Base-by-base conservation (phyloP, 495 filamentous ascomycete genomes). In the Pyrenopolyporus hunteri region DNA sequence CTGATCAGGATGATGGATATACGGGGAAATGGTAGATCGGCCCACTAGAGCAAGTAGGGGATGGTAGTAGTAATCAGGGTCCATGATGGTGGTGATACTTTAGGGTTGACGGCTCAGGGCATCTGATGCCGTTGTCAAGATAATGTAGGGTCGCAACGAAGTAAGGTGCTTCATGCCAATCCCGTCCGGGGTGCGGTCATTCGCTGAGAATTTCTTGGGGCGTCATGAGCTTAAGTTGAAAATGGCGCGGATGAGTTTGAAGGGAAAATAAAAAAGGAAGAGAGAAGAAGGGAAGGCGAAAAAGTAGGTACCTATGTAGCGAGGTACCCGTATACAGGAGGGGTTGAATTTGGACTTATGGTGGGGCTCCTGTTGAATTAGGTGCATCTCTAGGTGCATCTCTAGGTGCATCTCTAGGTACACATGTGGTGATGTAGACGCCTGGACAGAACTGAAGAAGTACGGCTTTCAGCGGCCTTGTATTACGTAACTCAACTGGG, bases 81-180 rank as follows among this genome's bases (percentile, higher is more conserved):
- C 62, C 29, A 19, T 55, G 31, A 29, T 54, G 31, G 36, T 54
- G 44, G 37, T 52, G 32, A 60, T 57, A 37, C 23, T 51, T 46
- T 39, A 60, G 49, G 39, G 51, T 56, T 55, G 36, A 23, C 35
- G 19, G 20, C 48, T 42, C 50, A 65, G 32, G 43, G 44, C 35
- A 2, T 50, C 26, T 43, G 36, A 47, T 55, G 42, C 37, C 49
- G 43, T 50, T 55, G 36, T 46, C 17, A 50, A 45, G 29, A 51
- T 51, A 16, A 55, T 37, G 56, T 60, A 65, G 56, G 62, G 62
- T 65, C 57, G 22, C 62, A 65, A 35, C 13, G 25, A n/a, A 9
- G 11, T 45, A 51, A 46, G 56, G 20, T 49, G 20, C 36, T 50
- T 51, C 20, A 43, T 60, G 56, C 26, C 29, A 51, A 60, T 60